These are phyloP conservation scores for Trametes gibbosa DNA, from an alignment of 768 basidiomycete species.

Conservation along the genomic window DNA sequence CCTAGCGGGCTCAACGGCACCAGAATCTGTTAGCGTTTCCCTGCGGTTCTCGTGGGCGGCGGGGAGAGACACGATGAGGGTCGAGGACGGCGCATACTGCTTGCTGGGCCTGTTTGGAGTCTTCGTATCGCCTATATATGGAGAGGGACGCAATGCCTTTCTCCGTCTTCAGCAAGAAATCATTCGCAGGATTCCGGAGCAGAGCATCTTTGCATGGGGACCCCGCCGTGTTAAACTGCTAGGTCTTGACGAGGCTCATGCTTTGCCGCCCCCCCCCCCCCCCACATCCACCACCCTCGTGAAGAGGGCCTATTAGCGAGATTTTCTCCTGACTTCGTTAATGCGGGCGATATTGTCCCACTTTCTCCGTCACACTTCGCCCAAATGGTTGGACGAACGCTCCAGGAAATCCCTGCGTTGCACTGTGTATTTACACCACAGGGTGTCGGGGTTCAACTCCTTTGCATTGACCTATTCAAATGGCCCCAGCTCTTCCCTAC, in stretches of 20 bases:
- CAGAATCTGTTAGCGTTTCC: neutral
- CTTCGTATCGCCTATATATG: neutral
- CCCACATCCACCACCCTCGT: neutral
- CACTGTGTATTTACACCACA: neutral
- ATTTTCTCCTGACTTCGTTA: neutral
- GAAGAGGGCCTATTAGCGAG: neutral
- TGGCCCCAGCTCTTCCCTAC: too few relatives aligned
- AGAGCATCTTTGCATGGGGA: neutral
- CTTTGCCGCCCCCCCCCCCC: too few relatives aligned
- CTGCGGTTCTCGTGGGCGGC: neutral
- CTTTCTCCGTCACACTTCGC: neutral
- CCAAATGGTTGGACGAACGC: neutral
- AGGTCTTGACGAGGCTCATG: neutral
- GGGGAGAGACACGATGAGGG: neutral
- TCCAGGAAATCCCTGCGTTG: neutral
- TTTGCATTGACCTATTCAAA: neutral
- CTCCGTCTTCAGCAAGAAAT: neutral
- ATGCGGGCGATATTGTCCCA: neutral
- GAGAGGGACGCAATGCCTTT: neutral
- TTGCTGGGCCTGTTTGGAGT: neutral
- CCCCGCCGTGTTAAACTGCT: neutral
- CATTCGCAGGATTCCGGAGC: neutral
- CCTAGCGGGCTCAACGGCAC: neutral
- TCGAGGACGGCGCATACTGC: neutral
- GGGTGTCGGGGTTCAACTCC: neutral